phyloP scores from a whole-genome alignment of 495 filamentous ascomycete genomes.

The Penicillium herquei region DNA sequence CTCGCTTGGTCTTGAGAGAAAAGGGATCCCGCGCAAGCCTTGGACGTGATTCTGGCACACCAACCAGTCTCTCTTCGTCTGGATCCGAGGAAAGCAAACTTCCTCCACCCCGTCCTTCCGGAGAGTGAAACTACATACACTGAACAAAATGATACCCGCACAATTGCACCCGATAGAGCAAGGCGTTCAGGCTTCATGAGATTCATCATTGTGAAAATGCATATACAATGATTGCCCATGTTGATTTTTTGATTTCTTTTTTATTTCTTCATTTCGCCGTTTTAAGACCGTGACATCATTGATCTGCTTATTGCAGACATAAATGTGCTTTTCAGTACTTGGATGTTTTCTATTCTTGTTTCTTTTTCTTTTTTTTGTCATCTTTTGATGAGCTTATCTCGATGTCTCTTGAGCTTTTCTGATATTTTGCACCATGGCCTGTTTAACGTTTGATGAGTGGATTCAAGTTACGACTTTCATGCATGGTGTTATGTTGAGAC shows the following conservation, averaged over 20 bases:
- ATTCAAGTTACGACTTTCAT: background rate
- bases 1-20: slow-evolving; percentile 36
- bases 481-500: slow-evolving; percentile 2
- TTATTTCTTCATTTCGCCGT: background rate
- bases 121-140: background rate
- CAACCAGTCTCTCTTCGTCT: slow-evolving; percentile 36
- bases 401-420: too few relatives aligned
- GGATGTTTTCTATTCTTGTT: too few relatives aligned
- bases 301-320: too few relatives aligned
- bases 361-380: too few relatives aligned
- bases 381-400: too few relatives aligned
- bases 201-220: background rate
- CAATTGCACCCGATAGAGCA: slow-evolving; percentile 15
- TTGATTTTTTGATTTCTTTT: slow-evolving; percentile 5
- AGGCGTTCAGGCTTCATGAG: slow-evolving; percentile 16
- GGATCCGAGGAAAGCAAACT: slow-evolving; percentile 32
- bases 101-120: slow-evolving; percentile 1
- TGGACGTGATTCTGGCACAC: slow-evolving; percentile 32
- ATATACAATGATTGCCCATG: background rate
- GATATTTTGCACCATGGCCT: background rate
- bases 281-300: too few relatives aligned
- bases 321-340: too few relatives aligned
- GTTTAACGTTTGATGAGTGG: background rate
- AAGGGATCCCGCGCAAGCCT: slow-evolving; percentile 32
- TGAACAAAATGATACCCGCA: slow-evolving; percentile 28